phyloP scores from a whole-genome alignment of 1,139 yeast genomes.

The Pichia sp. region DNA sequence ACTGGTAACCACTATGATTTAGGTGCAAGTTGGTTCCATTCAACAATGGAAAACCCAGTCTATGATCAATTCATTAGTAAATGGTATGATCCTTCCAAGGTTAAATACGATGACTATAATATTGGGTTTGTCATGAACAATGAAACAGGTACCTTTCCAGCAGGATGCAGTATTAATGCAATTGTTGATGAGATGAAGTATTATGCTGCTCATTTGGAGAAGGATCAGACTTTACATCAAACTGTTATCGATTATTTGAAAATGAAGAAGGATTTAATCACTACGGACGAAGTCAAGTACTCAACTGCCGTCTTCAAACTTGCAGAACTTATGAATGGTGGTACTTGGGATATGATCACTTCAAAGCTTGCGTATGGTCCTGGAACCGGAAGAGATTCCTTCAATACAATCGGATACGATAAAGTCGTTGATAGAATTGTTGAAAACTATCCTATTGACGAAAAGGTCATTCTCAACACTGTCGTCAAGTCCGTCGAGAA shows the following conservation, averaged over 20 bases:
- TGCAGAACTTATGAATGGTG: conserved; percentile 23
- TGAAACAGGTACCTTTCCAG: conserved; percentile 27
- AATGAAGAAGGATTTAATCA: conserved; percentile 13
- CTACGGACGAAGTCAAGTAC: conserved; percentile 20
- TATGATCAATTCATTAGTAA: conserved; percentile 39
- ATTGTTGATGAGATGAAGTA: conserved; percentile 46
- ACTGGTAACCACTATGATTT: conserved; percentile 43
- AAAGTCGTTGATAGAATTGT: conserved; percentile 33
- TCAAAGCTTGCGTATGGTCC: conserved; percentile 21
- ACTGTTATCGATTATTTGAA: conserved; percentile 19
- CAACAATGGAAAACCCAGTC: conserved; percentile 54
- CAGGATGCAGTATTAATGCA: conserved; percentile 30
- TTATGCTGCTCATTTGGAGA: conserved; percentile 12
- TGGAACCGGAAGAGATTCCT: conserved; percentile 34
- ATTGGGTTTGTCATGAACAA: conserved; percentile 24
- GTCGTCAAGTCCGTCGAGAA: conserved; percentile 20
- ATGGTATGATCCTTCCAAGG: conserved; percentile 24
- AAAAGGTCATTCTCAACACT: conserved; percentile 14
- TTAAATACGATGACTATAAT: conserved; percentile 22
- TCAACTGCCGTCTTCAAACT: conserved; percentile 24
- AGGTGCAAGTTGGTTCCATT: conserved; percentile 89
- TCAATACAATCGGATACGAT: conserved; percentile 31
- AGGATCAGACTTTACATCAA: conserved; percentile 19
- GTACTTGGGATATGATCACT: conserved; percentile 25
- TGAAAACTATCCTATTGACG: conserved; percentile 20